These are phyloP conservation scores for Lobulomyces angularis DNA, from an alignment of 192 early-diverging fungal species.

Conservation along the genomic window DNA sequence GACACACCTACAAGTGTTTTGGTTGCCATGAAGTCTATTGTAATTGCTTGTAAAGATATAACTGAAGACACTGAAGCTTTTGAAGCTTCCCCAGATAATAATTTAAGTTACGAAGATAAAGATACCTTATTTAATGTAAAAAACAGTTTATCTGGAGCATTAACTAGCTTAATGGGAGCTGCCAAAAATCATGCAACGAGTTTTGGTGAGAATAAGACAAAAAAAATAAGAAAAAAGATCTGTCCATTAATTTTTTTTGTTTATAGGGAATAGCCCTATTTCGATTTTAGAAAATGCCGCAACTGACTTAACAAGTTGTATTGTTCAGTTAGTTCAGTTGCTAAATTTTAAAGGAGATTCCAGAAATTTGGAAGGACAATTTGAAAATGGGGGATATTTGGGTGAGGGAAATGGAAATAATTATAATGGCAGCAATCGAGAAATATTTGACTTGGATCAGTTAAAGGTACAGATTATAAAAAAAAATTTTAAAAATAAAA, in stretches of 20 bases:
- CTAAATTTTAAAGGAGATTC: slow-evolving; percentile 21
- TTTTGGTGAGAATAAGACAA: slow-evolving; percentile 11
- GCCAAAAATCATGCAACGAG: slow-evolving; percentile 68
- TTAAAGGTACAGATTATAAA: too few species aligned
- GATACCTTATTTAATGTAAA: slow-evolving; percentile 42
- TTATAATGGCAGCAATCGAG: slow-evolving; percentile 2
- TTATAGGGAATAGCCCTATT: slow-evolving; percentile 49
- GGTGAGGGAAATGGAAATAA: slow-evolving; percentile 13
- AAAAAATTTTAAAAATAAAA: too few species aligned
- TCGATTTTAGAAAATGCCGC: slow-evolving; percentile 72
- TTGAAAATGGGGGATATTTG: slow-evolving; percentile 10
- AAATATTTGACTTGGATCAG: slow-evolving; percentile 20
- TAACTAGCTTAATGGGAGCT: slow-evolving; percentile 57
- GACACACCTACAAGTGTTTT: slow-evolving; percentile 61
- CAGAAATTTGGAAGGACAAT: slow-evolving; percentile 1
- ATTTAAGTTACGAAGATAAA: slow-evolving; percentile 32
- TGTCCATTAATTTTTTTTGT: too few species aligned
- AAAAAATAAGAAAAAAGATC: too few species aligned
- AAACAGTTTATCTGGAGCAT: slow-evolving; percentile 43
- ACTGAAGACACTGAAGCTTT: slow-evolving; percentile 69
- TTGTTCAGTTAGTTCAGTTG: slow-evolving; percentile 64
- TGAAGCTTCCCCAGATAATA: slow-evolving; percentile 30
- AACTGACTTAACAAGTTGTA: slow-evolving; percentile 59
- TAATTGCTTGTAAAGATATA: slow-evolving; percentile 69
- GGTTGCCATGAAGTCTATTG: slow-evolving; percentile 71